Base-by-base conservation (phyloP, 495 filamentous ascomycete genomes). In the Neurospora tetrasperma region DNA sequence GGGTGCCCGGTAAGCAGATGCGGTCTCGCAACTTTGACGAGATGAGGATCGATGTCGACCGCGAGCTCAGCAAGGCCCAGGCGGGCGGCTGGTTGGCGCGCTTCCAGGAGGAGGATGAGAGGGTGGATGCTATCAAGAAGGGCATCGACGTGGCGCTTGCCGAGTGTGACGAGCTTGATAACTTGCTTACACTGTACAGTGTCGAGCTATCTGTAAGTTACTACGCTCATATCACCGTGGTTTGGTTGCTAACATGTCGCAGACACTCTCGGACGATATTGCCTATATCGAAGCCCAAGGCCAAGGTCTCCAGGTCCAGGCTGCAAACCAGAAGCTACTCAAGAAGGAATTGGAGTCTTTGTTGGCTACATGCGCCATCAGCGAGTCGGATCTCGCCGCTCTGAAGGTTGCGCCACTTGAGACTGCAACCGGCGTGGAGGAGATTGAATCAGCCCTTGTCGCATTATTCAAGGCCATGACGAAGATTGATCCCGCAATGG, bases 211-310 rank as follows among this genome's bases (percentile, higher is more conserved):
- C 93, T 73, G 94, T 97, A 86, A 85, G 93, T 88, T 8, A 0
- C 11, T 35, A 8, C 54, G 8, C 48, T 42, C 27, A 42, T 71
- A 11, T 27, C 40, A 7, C 8, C 42, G 59, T 44, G 18, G 16
- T 35, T 31, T 70, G 69, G 83, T 87, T 73, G 84, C 89, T 79
- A 75, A 43, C 44, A 42, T n/a, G 7, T 69, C 40, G 20, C 73
- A 97, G 93, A 98, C 93, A 66, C 85, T 99, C 4, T 93, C 94
- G 71, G 94, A 98, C 42, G 96, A 99, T 81, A 94, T 99, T 62
- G 89, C 94, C 7, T 98, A 95, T 78, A 98, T 99, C 70, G 96
- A 99, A 83, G 93, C 96, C 10, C 96, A 98, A 79, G 94, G 93
- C 6, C 94, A 98, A 82, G 96, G 96, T 82, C 82, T 99, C 31